Evolutionary conservation across 2,329 filamentous ascomycete species (phyloP), one percentile per base, ranked within the genome.

Genomic region (Phaeosphaeriaceae sp.): DNA sequence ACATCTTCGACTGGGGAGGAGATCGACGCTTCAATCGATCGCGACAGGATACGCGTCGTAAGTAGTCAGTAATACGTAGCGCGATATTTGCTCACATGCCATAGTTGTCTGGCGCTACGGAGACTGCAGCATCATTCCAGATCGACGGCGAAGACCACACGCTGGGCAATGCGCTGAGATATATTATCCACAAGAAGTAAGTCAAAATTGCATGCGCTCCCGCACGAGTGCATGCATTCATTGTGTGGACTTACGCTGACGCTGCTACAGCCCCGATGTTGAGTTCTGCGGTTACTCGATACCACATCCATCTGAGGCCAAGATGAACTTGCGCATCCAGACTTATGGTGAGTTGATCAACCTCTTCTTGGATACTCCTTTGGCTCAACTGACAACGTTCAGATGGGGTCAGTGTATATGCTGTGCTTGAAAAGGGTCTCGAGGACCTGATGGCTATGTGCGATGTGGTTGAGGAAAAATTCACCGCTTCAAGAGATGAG

Each of bases 201-300:
- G 87, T 48, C 22, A 10, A 27, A 15, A 36, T 5, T 7, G 31
- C 22, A 9, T 40, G 13, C 31, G 7, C 17, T 7, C 3, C n/a
- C 15, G 25, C 22, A 6, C 19, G 10, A 21, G 3, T 15, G 13
- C n/a, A 6, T 3, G 41, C 17, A 7, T 22, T 13, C 36, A 21
- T 20, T 19, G 1, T 13, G 36, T 7, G 36, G 15, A 24, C 1
- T n/a, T 20, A 9, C 31, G 21, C 52, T 67, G 31, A 65, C 27
- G 13, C 7, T 6, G 1, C 2, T 53, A 53, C 65, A 98, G 94
- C 78, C 94, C 95, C 27, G 88, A 95, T 63, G 95, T 99, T 59
- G 95, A 99, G 78, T 97, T 99, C 80, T 98, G 95, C 79, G 95
- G 94, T 60, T 99, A 99, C 79, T 92, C 94, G 7, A 98, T 99